Base-by-base conservation (phyloP, 441 rosid species). In the Hypseocharis bilobata region DNA sequence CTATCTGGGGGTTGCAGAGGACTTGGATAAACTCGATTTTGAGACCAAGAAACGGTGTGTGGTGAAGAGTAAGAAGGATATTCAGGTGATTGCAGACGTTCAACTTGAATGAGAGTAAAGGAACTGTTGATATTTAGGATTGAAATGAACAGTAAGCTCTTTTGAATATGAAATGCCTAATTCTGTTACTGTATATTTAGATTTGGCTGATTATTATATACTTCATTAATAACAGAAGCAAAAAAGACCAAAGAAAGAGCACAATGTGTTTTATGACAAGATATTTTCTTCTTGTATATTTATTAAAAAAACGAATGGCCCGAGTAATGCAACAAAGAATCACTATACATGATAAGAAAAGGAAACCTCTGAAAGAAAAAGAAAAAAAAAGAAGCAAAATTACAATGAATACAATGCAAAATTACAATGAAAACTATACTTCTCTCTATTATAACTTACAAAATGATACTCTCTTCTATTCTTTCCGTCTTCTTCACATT, bases 1-100 rank as follows among this genome's bases (percentile, higher is more conserved):
- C 49, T 81, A 73, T 70, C 29, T 81, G 70, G 84, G 84, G 25
- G 64, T 69, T 27, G 74, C 80, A 17, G 70, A 62, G 44, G 84
- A 81, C 69, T 58, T 81, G 63, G 76, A 78, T 66, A 75, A 78
- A 45, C 78, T 81, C 19, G 80, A 78, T 64, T 62, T 57, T 34
- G 73, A 56, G 67, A 76, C 64, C 22, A 81, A 75, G 67, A 68
- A 57, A 17, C 62, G 64, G 32, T 68, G 63, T 6, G 20, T 68
- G 6, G 66, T 81, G 34, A 73, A 67, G 69, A 78, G 84, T 67
- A 71, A 66, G 78, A 73, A 73, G 70, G 73, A 73, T 45, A 77
- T 80, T 51, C 67, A 62, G 25, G 72, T 56, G 34, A 51, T 67
- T 54, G 76, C 65, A 25, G 62, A 49, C 11, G 67, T 64, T 30